These are phyloP conservation scores for Gossypium thurberi DNA, from an alignment of 345 rosid species.

Conservation along the genomic window DNA sequence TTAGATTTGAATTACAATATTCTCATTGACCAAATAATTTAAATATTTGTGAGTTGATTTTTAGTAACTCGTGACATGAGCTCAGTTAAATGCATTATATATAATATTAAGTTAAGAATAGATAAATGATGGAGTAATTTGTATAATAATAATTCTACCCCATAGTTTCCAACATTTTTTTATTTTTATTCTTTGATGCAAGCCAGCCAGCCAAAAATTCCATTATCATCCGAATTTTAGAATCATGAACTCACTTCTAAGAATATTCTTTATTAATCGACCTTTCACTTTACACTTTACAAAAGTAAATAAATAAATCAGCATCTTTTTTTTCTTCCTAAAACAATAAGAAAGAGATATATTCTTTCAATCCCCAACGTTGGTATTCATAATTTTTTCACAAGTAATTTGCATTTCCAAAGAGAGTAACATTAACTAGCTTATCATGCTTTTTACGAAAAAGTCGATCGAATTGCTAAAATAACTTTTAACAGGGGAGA, in stretches of 20 bases:
- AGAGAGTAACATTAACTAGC: too few species aligned
- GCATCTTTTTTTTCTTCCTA: neutral
- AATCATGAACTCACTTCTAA: neutral
- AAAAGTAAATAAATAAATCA: neutral
- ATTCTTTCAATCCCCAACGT: neutral
- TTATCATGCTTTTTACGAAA: too few species aligned
- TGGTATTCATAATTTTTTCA: neutral
- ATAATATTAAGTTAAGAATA: too few species aligned
- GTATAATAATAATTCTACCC: neutral
- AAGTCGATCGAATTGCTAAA: too few species aligned
- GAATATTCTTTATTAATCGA: neutral
- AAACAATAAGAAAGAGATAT: neutral
- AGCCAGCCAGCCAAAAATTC: neutral
- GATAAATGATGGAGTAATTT: too few species aligned
- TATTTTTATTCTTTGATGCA: neutral
- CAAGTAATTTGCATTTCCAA: too few species aligned
- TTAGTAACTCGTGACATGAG: accelerated
- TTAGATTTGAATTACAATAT: too few species aligned
- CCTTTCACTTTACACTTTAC: neutral
- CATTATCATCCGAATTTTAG: neutral
- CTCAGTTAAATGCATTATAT: too few species aligned
- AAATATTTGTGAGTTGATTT: too few species aligned
- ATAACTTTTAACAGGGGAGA: too few species aligned
- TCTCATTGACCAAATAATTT: too few species aligned
- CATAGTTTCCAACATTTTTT: neutral